These are phyloP conservation scores for Haematococcus sp. DNA, from an alignment of 139 green algal genomes.

Conservation along the genomic window DNA sequence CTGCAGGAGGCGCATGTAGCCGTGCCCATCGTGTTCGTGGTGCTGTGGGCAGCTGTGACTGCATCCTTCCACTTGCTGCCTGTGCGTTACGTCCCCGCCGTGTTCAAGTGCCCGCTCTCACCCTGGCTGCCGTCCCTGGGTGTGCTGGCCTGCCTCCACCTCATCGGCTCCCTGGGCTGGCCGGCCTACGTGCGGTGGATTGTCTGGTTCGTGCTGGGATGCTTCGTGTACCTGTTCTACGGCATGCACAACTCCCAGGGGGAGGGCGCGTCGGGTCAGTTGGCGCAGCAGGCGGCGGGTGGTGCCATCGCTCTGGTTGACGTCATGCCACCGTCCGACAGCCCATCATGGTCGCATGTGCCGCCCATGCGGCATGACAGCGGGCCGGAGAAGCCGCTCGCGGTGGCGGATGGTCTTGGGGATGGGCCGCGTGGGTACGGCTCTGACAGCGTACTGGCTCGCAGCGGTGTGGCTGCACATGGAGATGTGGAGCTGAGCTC, in stretches of 20 bases:
- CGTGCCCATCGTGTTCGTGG: conserved; percentile 21
- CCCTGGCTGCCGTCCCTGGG: conserved; percentile 62
- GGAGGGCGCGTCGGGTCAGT: neutral
- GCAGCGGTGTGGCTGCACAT: neutral
- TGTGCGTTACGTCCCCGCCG: conserved; percentile 22
- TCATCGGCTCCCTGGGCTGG: conserved; percentile 75
- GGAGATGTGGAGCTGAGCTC: neutral
- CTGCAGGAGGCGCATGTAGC: neutral
- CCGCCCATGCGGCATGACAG: too few species aligned
- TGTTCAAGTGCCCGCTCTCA: conserved; percentile 63
- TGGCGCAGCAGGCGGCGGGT: neutral
- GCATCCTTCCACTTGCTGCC: conserved; percentile 41
- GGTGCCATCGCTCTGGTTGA: neutral
- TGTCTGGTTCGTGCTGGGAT: conserved; percentile 59
- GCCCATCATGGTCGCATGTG: neutral
- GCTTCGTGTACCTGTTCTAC: conserved; percentile 39
- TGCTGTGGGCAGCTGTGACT: conserved; percentile 23
- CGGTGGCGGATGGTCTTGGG: too few species aligned
- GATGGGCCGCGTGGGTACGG: too few species aligned
- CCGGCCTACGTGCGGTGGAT: conserved; percentile 73
- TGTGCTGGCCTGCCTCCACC: conserved; percentile 70
- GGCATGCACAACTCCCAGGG: conserved; percentile 38
- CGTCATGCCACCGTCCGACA: neutral
- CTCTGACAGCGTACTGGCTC: too few species aligned
- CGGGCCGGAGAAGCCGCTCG: too few species aligned